Conservation (phyloP, 352 stramenopile genomes). For the Pythium inflatum region DNA sequence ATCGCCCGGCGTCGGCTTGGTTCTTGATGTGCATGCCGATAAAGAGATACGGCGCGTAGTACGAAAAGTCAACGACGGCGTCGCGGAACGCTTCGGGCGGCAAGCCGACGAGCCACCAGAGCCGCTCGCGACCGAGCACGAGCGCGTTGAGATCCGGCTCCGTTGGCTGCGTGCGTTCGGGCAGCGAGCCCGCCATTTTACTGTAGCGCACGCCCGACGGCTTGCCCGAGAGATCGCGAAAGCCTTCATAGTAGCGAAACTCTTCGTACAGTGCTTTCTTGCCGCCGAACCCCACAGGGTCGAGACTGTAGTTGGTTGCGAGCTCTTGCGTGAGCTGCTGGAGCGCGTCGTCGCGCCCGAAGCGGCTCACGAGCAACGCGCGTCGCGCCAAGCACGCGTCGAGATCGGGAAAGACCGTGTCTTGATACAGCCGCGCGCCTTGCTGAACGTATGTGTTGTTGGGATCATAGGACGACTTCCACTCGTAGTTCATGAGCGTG, state of each 20-base stretch:
- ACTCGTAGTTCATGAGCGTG: slow-evolving; percentile 33
- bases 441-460: slow-evolving; percentile 22
- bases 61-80: slow-evolving; percentile 1
- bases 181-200: slow-evolving; percentile 27
- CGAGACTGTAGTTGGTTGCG: slow-evolving; percentile 22
- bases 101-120: slow-evolving; percentile 26
- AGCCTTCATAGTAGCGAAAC: slow-evolving; percentile 24
- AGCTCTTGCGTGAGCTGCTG: slow-evolving; percentile 23
- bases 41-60: slow-evolving; percentile 21
- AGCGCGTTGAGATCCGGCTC: slow-evolving; percentile 29
- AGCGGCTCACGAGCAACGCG: not conserved
- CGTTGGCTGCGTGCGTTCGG: slow-evolving; percentile 21
- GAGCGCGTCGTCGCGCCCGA: slow-evolving; percentile 23
- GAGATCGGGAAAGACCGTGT: slow-evolving; percentile 25
- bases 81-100: slow-evolving; percentile 12
- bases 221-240: slow-evolving; percentile 30
- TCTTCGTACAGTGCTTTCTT: slow-evolving; percentile 26
- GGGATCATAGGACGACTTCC: slow-evolving; percentile 15
- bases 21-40: slow-evolving; percentile 29
- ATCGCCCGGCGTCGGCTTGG: slow-evolving; percentile 7
- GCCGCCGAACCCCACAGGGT: slow-evolving; percentile 19
- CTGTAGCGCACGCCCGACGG: slow-evolving; percentile 27
- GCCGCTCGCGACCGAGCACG: slow-evolving; percentile 18
- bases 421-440: slow-evolving; percentile 16
- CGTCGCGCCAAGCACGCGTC: slow-evolving; percentile 26